Evolutionary conservation across 768 basidiomycete species (phyloP).

Genomic region (Tylopilus subfusipes): DNA sequence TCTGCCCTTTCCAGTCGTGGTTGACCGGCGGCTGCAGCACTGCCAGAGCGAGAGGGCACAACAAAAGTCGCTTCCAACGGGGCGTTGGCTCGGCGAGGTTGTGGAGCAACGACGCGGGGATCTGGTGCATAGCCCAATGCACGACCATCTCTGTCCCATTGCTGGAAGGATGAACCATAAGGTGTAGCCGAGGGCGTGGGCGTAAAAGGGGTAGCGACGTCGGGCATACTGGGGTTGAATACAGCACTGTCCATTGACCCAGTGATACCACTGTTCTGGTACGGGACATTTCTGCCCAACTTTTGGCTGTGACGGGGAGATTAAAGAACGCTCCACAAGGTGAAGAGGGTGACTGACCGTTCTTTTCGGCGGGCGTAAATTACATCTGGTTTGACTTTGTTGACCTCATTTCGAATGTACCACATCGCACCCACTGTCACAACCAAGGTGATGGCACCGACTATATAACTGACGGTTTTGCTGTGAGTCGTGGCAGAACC

Average conservation of each 20-base stretch:
- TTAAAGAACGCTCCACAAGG: background rate
- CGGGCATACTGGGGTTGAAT: conserved; percentile 38
- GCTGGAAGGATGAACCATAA: conserved; percentile 38
- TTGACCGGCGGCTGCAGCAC: conserved; percentile 5
- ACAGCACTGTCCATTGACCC: conserved; percentile 31
- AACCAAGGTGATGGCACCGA: conserved; percentile 63
- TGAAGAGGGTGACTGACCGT: conserved; percentile 40
- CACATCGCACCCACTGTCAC: conserved; percentile 78
- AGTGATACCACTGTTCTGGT: conserved; percentile 28
- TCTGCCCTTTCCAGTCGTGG: conserved; percentile 30
- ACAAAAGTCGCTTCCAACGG: conserved; percentile 16
- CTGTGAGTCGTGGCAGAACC: conserved; percentile 38
- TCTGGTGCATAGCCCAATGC: conserved; percentile 48
- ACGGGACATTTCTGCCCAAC: conserved; percentile 33
- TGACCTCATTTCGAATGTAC: conserved; percentile 77
- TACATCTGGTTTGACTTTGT: conserved; percentile 60
- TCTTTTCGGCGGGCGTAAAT: conserved; percentile 70
- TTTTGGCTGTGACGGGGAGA: conserved; percentile 47
- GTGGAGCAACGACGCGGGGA: conserved; percentile 48
- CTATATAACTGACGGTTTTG: conserved; percentile 64
- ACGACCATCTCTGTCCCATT: conserved; percentile 49
- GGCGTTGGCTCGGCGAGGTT: conserved; percentile 36
- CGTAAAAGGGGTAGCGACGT: conserved; percentile 29
- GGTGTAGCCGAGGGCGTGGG: conserved; percentile 27
- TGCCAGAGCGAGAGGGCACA: conserved; percentile 11